Conservation (phyloP, 1,139 yeast genomes). For the Geotrichum aggregatum region DNA sequence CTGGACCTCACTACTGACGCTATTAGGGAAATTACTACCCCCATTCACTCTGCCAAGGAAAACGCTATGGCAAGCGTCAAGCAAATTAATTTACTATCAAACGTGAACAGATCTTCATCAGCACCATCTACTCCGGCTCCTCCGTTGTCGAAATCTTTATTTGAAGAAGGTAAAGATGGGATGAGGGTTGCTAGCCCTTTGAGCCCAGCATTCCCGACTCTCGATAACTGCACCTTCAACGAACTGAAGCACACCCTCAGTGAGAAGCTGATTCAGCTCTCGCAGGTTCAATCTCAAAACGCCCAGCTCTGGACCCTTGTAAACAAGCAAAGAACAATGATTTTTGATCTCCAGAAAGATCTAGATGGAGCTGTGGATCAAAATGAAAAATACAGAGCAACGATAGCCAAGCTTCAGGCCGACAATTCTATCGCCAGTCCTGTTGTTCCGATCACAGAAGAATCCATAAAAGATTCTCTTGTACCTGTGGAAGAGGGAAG, state of each 20-base stretch:
- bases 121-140: conserved; percentile 14
- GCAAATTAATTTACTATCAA: not conserved
- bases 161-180: not conserved
- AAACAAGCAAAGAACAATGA: conserved; percentile 34
- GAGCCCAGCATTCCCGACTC: conserved; percentile 13
- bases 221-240: conserved; percentile 18
- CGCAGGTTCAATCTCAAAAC: conserved; percentile 32
- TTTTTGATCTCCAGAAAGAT: conserved; percentile 33
- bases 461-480: not conserved
- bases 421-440: not conserved
- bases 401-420: conserved; percentile 7
- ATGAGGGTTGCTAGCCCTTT: conserved; percentile 16
- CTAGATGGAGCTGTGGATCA: conserved; percentile 29
- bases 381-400: conserved; percentile 23
- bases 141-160: not conserved
- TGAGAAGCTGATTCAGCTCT: conserved; percentile 22
- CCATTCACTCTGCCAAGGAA: not conserved
- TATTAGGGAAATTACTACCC: not conserved
- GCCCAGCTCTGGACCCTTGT: conserved; percentile 34
- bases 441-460: not conserved
- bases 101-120: conserved; percentile 5
- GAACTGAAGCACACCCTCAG: conserved; percentile 20
- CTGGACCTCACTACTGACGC: not conserved
- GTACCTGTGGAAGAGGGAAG: not conserved
- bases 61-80: not conserved